Conservation (phyloP, 75 land plant genomes). For the Sequoia sempervirens region DNA sequence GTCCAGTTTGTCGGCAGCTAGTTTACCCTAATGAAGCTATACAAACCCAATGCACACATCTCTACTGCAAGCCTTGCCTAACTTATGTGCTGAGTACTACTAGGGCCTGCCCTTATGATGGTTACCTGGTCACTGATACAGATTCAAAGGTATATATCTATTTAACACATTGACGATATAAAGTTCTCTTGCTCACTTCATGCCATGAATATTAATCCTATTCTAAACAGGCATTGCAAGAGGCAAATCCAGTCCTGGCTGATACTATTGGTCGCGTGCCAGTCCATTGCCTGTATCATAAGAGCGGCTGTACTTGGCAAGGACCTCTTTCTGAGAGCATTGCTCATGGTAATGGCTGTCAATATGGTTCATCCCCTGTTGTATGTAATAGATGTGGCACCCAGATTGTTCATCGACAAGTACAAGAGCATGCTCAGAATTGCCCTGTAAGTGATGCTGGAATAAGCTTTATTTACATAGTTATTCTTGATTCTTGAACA, state of each 20-base stretch:
- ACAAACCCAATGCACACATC: conserved; percentile 73
- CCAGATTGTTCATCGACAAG: conserved; percentile 78
- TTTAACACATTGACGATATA: background rate
- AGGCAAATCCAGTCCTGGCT: conserved; percentile 53
- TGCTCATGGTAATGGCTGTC: conserved; percentile 49
- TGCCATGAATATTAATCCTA: background rate
- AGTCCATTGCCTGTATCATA: conserved; percentile 67
- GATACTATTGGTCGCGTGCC: conserved; percentile 53
- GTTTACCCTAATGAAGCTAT: conserved; percentile 75
- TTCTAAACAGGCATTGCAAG: conserved; percentile 52
- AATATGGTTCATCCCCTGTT: conserved; percentile 76
- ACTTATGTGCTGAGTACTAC: conserved; percentile 59
- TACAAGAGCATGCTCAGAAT: conserved; percentile 76
- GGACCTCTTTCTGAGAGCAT: conserved; percentile 59
- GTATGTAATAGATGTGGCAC: conserved; percentile 72
- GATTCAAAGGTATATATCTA: conserved; percentile 55
- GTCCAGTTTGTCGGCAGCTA: conserved; percentile 74
- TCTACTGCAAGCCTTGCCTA: conserved; percentile 74
- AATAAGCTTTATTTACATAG: background rate
- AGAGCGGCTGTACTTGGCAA: conserved; percentile 80
- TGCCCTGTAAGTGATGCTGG: conserved; percentile 57
- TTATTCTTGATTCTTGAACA: background rate
- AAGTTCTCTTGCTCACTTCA: background rate
- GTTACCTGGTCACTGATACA: conserved; percentile 65
- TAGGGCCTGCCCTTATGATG: conserved; percentile 71